Conservation (phyloP, 306 rosid genomes). For the Benincasa hispida region DNA sequence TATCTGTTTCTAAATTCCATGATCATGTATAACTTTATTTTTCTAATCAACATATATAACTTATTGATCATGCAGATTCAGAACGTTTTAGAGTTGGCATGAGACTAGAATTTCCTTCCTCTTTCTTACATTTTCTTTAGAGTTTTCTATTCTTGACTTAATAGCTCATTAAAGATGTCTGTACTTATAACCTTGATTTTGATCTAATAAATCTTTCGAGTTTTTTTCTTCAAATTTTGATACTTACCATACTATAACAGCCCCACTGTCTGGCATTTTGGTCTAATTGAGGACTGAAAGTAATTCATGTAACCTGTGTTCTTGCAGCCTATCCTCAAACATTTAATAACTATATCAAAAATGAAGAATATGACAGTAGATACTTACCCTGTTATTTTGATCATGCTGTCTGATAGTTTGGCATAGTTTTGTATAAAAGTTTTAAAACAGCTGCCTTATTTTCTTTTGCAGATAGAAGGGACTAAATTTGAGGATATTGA, state of each 20-base stretch:
- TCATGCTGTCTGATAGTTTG: not conserved
- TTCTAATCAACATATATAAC: not conserved
- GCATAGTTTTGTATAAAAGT: too few species aligned
- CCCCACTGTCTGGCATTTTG: not conserved
- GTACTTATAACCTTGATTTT: not conserved
- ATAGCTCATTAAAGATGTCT: not conserved
- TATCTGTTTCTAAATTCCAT: not conserved
- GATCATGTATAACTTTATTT: not conserved
- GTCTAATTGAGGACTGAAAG: not conserved
- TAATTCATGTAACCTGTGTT: not conserved
- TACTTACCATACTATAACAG: not conserved
- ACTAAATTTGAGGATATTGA: conserved; percentile 66
- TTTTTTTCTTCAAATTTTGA: not conserved
- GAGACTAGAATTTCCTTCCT: not conserved
- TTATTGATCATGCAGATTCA: not conserved
- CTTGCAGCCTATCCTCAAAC: not conserved
- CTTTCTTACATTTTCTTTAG: not conserved
- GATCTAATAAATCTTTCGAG: not conserved
- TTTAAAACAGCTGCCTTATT: too few species aligned
- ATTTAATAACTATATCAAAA: not conserved
- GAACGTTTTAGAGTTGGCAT: not conserved
- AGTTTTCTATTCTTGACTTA: not conserved
- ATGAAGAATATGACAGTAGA: not conserved
- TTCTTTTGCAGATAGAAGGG: conserved; percentile 40
- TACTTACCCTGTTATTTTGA: not conserved